Base-by-base conservation (phyloP, 305 asterid genomes). In the Fraxinus angustifolia region DNA sequence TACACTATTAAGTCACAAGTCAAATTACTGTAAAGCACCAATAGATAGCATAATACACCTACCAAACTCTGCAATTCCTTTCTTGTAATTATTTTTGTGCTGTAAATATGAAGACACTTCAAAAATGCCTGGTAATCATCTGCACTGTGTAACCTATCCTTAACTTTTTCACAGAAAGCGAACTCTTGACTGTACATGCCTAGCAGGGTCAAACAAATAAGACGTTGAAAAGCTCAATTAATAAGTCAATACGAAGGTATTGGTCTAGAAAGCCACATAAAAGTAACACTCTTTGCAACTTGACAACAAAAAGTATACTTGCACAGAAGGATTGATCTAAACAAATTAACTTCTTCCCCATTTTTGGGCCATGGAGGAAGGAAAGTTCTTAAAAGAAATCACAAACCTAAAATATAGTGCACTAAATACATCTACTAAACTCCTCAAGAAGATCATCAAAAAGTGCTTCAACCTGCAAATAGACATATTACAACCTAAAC, bases 141-240 rank as follows among this genome's bases (percentile, higher is more conserved):
- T 42, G 95, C 90, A 87, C 91, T 91, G 77, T 78, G 87, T 81
- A 96, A 86, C 86, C 94, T 93, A 88, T 94, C 99, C 88, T 94
- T 96, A 72, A 96, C 99, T 85, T 92, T 92, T 80, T 96, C 99
- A 90, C 98, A 94, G 84, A 96, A 96, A 68, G 90, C 78, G 88
- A 93, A 93, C 87, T 93, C 99, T 58, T 87, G 88, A 87, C 91
- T 89, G 84, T 91, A 92, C 90, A 85, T 83, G 84, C 92, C 99
- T 96, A 90, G 77, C 73, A 87, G 78, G 75, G 86, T 83, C 79
- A 82, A 87, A 84, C 82, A 84, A 82, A 80, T 65, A 8, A 67
- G 67, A 80, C 36, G 53, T 78, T 36, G 40, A 75, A 4, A 83
- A 31, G 36, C 72, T 62, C n/a, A 23, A 33, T 23, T 40, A 81